phyloP scores from a whole-genome alignment of 2,329 filamentous ascomycete species.

The Aspergillus tubingensis region DNA sequence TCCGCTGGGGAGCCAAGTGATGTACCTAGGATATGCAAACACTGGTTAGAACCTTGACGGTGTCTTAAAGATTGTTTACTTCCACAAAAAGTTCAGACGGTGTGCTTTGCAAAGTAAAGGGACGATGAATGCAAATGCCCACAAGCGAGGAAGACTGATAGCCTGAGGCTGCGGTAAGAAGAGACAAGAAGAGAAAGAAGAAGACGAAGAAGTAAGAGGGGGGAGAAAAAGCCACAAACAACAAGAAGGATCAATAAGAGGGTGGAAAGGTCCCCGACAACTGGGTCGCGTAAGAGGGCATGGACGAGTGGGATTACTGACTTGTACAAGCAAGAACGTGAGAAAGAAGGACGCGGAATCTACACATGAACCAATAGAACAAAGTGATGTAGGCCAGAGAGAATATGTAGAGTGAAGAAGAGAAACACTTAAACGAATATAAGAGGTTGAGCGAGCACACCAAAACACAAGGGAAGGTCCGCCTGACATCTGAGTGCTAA shows the following conservation, averaged over 20 bases:
- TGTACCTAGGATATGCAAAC: neutral
- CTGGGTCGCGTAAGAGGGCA: neutral
- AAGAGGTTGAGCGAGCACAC: neutral
- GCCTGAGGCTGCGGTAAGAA: neutral
- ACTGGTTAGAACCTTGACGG: neutral
- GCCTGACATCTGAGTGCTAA: constrained; percentile 1
- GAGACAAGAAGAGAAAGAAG: neutral
- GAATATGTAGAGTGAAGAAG: constrained; percentile 1
- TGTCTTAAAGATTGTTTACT: neutral
- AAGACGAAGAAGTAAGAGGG: neutral
- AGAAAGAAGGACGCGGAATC: neutral
- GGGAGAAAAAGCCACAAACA: neutral
- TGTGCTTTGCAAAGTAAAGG: neutral
- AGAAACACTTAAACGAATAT: neutral
- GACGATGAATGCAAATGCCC: neutral
- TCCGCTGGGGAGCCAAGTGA: neutral
- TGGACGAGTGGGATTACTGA: neutral
- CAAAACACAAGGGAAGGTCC: neutral
- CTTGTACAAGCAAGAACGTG: neutral
- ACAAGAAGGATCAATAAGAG: neutral
- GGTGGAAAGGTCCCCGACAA: neutral
- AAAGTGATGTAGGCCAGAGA: neutral
- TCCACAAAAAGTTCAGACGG: neutral
- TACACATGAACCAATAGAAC: neutral
- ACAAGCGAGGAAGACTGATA: too few species aligned